Percentiles rank a stretch among this genome's conserved stretches.
phyloP scores from a whole-genome alignment of 2,329 filamentous ascomycete species.

The Fusarium napiforme region DNA sequence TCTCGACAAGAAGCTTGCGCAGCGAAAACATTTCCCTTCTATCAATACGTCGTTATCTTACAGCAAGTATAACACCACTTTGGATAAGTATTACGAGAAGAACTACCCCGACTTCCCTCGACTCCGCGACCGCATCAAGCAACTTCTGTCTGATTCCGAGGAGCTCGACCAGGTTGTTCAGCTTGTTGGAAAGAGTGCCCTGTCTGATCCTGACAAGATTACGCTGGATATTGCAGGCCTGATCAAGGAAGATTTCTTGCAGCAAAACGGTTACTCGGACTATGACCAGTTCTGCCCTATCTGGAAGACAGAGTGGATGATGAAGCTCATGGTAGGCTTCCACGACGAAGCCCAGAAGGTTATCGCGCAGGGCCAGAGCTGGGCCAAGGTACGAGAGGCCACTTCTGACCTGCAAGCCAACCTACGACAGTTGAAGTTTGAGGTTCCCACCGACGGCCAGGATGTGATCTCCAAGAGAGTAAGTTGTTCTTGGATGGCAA shows the following conservation, averaged over 20 bases:
- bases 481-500: constrained; percentile 46
- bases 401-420: constrained; percentile 87
- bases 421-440: constrained; percentile 95
- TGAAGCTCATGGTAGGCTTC: constrained; percentile 99
- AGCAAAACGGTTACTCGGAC: constrained; percentile 99
- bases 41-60: constrained; percentile 96
- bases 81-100: constrained; percentile 96
- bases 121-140: constrained; percentile 91
- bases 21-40: constrained; percentile 98
- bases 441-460: constrained; percentile 87
- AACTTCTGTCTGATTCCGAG: constrained; percentile 93
- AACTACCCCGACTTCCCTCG: constrained; percentile 93
- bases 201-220: constrained; percentile 98
- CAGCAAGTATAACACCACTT: constrained; percentile 90
- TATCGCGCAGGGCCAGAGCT: constrained; percentile 87
- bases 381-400: constrained; percentile 91
- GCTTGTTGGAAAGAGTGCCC: constrained; percentile 94
- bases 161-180: constrained; percentile 99
- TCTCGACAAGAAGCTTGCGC: constrained; percentile 98
- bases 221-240: constrained; percentile 91
- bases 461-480: constrained; percentile 86
- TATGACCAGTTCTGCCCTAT: constrained; percentile 99
- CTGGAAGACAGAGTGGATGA: constrained; percentile 99
- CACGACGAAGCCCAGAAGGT: constrained; percentile 98
- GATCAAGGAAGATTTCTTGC: constrained; percentile 98